phyloP scores from a whole-genome alignment of 1,139 yeast species.

The Hyphopichia burtonii region DNA sequence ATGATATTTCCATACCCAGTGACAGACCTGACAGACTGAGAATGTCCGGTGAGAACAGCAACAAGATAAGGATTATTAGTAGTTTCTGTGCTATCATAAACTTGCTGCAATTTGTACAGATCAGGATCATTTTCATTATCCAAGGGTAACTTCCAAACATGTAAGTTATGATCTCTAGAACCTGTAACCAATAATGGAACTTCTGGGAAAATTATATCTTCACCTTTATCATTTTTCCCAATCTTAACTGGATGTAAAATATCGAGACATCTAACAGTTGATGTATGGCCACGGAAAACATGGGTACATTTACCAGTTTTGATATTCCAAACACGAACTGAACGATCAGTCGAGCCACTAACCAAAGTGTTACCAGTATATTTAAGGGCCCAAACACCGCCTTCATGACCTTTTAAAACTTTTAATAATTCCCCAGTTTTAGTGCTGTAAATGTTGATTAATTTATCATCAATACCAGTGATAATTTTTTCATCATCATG shows the following conservation, averaged over 20 bases:
- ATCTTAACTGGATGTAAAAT: constrained; percentile 66
- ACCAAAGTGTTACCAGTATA: constrained; percentile 81
- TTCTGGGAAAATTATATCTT: constrained; percentile 61
- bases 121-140: constrained; percentile 38
- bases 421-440: constrained; percentile 66
- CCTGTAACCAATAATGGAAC: constrained; percentile 78
- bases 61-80: constrained; percentile 67
- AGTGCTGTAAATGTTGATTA: constrained; percentile 80
- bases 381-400: constrained; percentile 98
- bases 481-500: constrained; percentile 89
- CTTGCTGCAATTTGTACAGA: constrained; percentile 32
- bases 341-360: constrained; percentile 89
- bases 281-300: constrained; percentile 85
- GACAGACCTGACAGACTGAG: constrained; percentile 84
- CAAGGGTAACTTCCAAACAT: constrained; percentile 86
- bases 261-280: constrained; percentile 89
- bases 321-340: constrained; percentile 87
- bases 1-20: constrained; percentile 83
- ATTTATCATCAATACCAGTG: constrained; percentile 88
- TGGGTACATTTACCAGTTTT: constrained; percentile 75
- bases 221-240: constrained; percentile 61
- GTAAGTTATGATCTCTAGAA: constrained; percentile 84
- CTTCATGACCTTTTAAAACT: constrained; percentile 84
- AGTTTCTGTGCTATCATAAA: constrained; percentile 34
- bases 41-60: constrained; percentile 79